Conservation (phyloP, 2,329 filamentous ascomycete genomes). For the Penicillium aurantiogriseum region DNA sequence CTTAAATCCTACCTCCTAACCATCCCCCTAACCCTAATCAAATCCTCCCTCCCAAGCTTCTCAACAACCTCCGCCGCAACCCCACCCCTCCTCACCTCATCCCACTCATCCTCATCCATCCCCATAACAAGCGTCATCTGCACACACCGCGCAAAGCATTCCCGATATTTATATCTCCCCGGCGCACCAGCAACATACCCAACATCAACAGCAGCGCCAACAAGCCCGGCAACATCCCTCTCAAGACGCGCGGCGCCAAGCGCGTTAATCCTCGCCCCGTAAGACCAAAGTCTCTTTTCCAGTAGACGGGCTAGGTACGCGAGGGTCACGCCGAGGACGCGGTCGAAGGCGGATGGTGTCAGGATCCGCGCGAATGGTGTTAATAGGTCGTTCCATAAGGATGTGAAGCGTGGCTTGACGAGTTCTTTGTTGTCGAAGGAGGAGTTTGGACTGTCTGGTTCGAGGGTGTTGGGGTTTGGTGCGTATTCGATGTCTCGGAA, state of each 20-base stretch:
- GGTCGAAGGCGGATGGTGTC: conserved; percentile 71
- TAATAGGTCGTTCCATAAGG: conserved; percentile 82
- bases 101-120: conserved; percentile 96
- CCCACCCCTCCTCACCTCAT: conserved; percentile 62
- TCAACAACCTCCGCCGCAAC: conserved; percentile 54
- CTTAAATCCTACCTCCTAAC: conserved; percentile 42
- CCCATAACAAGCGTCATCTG: conserved; percentile 86
- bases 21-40: conserved; percentile 68
- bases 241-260: conserved; percentile 81
- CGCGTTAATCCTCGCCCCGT: conserved; percentile 74
- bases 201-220: conserved; percentile 49
- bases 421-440: conserved; percentile 56
- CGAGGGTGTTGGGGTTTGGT: conserved; percentile 54
- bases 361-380: conserved; percentile 81
- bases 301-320: conserved; percentile 73
- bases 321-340: conserved; percentile 71
- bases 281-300: conserved; percentile 83
- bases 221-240: conserved; percentile 75
- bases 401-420: conserved; percentile 76
- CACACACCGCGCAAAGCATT: conserved; percentile 70
- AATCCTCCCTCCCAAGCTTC: conserved; percentile 70
- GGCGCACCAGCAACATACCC: conserved; percentile 33
- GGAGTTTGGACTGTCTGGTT: conserved; percentile 36
- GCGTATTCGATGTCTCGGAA: conserved; percentile 92
- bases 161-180: conserved; percentile 70